Percentiles rank a stretch among this genome's conserved stretches.
These are phyloP conservation scores for Blastobotrys robertii DNA, from an alignment of 805 yeast species.

Conservation along the genomic window DNA sequence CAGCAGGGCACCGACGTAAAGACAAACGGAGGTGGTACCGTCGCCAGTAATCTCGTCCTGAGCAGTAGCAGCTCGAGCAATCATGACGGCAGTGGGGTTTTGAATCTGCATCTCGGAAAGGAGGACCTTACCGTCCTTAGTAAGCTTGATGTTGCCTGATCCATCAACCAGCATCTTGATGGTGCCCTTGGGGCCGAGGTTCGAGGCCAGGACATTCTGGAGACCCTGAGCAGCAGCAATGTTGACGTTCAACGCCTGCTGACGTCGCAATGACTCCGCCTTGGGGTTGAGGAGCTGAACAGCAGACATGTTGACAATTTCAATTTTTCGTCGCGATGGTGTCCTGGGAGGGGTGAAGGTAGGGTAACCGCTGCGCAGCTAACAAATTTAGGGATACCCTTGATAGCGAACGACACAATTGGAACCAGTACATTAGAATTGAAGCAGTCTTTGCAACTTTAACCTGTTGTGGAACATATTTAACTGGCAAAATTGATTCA, in stretches of 20 bases:
- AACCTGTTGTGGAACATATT: no score
- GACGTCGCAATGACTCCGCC: constrained; percentile 93
- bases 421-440: no score
- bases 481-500: no score
- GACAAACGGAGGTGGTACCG: constrained; percentile 93
- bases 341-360: neutral
- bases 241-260: constrained; percentile 92
- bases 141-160: constrained; percentile 86
- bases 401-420: no score
- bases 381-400: no score
- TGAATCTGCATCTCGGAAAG: constrained; percentile 95
- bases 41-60: constrained; percentile 99
- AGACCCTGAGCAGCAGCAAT: constrained; percentile 94
- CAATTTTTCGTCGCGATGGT: neutral
- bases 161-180: constrained; percentile 95
- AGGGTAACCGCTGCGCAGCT: no score
- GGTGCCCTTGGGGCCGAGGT: constrained; percentile 95
- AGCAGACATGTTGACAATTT: constrained; percentile 5
- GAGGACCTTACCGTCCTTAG: constrained; percentile 94
- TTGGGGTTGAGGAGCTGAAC: constrained; percentile 89
- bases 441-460: no score
- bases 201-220: constrained; percentile 83
- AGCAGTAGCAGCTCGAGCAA: constrained; percentile 93
- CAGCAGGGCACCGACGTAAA: constrained; percentile 87
- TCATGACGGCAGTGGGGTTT: constrained; percentile 81